Base-by-base conservation (phyloP, 495 filamentous ascomycete genomes). In the Endocarpon pusillum region DNA sequence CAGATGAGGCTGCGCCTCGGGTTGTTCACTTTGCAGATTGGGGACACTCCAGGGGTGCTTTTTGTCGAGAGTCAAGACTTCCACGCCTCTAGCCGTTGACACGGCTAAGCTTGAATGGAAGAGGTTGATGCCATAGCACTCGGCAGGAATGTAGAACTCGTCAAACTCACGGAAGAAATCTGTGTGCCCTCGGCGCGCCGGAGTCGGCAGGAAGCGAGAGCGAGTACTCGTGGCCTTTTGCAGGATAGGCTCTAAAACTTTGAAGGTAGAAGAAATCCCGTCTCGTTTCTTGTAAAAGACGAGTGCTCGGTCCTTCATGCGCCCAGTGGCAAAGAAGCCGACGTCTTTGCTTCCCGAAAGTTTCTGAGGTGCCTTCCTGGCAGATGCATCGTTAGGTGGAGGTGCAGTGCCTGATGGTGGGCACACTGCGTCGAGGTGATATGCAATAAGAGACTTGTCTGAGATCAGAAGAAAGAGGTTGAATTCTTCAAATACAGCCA, bases 161-260 rank as follows among this genome's bases (percentile, higher is more conserved):
- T 94, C 89, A 46, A 81, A 99, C 46, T 96, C 89, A 40, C 91
- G 75, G 73, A 94, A 96, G 51, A 87, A 89, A 45, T 96, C 89
- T 3, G 89, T 94, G 37, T 68, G 73, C 9, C 84, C 82, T 18
- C 66, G 67, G 22, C 60, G 59, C 21, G 52, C 45, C 5, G 28
- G 5, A 1, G 69, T 58, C 19, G 70, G 66, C 44, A 75, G 78
- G 24, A 93, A 61, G 6, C 81, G 71, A 16, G 66, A 66, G 38
- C 74, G 78, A 41, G 41, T 59, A 6, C 51, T 48, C 0, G 59
- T 38, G 19, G 61, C 60, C 47, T 92, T 93, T 38, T 94, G 83
- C 47, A 85, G 79, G 25, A 99, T 78, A 3, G 89, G 89, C 48
- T 99, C 89, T 15, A 99, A 74, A 33, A 69, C 65, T 57, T 92